Percentiles rank a stretch among this genome's conserved stretches.
Evolutionary conservation across 129 eudicot species (phyloP).

Genomic region (Smallanthus sonchifolius): DNA sequence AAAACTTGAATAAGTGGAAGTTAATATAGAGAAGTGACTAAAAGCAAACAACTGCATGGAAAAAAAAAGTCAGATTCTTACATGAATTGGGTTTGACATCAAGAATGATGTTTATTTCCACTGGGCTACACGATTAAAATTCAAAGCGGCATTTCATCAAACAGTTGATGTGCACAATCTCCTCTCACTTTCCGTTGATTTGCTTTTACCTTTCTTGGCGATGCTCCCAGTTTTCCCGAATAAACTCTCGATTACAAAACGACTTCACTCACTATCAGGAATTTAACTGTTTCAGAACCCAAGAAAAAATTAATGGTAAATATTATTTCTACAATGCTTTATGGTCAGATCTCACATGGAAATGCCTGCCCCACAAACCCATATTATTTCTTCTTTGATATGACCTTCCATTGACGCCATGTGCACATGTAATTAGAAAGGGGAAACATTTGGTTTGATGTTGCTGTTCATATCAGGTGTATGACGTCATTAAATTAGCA

Average conservation of each 20-base stretch:
- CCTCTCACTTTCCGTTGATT: background rate
- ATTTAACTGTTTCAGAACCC: background rate
- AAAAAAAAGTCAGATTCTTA: conserved; percentile 8
- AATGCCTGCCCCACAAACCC: background rate
- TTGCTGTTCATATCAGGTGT: conserved; percentile 17
- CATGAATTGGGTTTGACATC: conserved; percentile 13
- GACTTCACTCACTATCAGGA: background rate
- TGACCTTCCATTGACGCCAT: conserved; percentile 18
- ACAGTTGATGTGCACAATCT: conserved; percentile 14
- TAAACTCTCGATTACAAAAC: background rate
- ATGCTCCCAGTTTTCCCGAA: background rate
- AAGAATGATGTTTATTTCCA: background rate
- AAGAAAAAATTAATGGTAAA: background rate
- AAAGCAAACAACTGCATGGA: background rate
- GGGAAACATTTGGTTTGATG: background rate
- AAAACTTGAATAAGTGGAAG: background rate
- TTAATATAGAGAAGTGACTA: background rate
- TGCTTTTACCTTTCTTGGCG: conserved; percentile 7
- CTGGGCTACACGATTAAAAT: background rate
- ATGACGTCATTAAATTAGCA: background rate
- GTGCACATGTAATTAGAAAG: background rate
- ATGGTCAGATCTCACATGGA: background rate
- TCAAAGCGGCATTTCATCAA: conserved; percentile 18
- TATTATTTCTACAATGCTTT: conserved; percentile 8
- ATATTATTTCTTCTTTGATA: conserved; percentile 1